Evolutionary conservation across 148 eudicot species (phyloP), one percentile per base, ranked within the genome.

Genomic region (Mesembryanthemum crystallinum): DNA sequence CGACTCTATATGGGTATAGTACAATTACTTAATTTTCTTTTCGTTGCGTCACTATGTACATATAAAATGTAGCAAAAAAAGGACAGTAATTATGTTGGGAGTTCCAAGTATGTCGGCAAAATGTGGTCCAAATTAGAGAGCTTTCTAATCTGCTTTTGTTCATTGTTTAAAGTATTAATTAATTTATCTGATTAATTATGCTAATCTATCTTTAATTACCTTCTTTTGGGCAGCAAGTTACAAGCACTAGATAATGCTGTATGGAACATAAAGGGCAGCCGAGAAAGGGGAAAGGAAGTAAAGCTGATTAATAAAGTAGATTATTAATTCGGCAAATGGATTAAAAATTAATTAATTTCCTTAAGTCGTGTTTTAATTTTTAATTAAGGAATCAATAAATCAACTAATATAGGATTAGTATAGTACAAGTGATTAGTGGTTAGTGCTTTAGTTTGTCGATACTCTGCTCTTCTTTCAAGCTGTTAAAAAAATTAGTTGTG

Each of bases 81-180:
- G 23, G 35, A 47, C 57, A 68, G 24, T 39, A 33, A n/a, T 21
- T 57, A 57, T 54, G 18, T 1, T 57, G n/a, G 21, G 14, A 18
- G 72, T 60, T 55, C 67, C 58, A 76, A 76, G 28, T 76, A 20
- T 75, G 78, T 67, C 78, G 66, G 73, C 73, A 39, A 67, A 67
- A 57, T 67, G 66, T 57, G 66, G 78, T 67, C 66, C 78, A 67
- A 1, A n/a, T n/a, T n/a, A n/a, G n/a, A 76, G 20, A 67, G 24
- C 62, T 67, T 67, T 66, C 27, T 64, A 18, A 9, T 28, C 25
- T 71, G 24, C 43, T 52, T 52, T 71, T 28, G 7, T 39, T 39
- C 9, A 7, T 70, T 70, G 21, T 12, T 1, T 37, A 30, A 70
- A 42, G 12, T 23, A 42, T 43, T 43, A 12, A 3, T 32, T 66